Base-by-base conservation (phyloP, 2,329 filamentous ascomycete species). In the Orbilia quercus region DNA sequence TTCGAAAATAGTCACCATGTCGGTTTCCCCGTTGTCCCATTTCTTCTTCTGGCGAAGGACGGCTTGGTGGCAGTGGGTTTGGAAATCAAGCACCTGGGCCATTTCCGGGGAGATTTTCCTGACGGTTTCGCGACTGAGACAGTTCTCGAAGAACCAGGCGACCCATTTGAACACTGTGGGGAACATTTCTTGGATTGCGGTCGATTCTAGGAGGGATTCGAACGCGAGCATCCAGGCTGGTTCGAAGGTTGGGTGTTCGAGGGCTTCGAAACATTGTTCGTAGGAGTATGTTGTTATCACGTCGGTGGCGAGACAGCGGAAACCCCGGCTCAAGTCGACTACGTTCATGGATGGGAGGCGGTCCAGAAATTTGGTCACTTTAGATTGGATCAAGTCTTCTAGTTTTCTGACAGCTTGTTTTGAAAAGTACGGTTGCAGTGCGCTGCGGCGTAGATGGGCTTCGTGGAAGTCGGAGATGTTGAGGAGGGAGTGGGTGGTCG, bases 211-310 rank as follows among this genome's bases (percentile, higher is more conserved):
- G 12, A 67, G 28, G 1, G 34, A 16, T 23, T 74, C 70, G 42
- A 74, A 74, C 1, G 54, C 62, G 1, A 36, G 18, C 12, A 74
- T 25, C 60, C 60, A 74, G 1, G 38, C 57, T 23, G 70, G 70
- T 1, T 38, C 23, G 18, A 74, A 74, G 7, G 20, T 50, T 2
- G 60, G 70, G 31, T 74, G 12, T 1, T 65, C 63, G 1, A 74
- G 20, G 6, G 70, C 55, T 14, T 60, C 50, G 48, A 74, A 74
- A 7, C 54, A 66, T 16, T 67, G n/a, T 20, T 67, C 70, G 42
- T 74, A 74, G 1, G 54, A 62, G 34, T 74, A 74, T 1, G 22
- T 51, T 1, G 70, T 74, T 20, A 74, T 67, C 0, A 74, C 47
- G 31, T 74, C 70, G 42, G 42, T 53, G 2, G 70, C 62, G 2